phyloP scores from a whole-genome alignment of 257 asterid species.

The Primulina tabacum region DNA sequence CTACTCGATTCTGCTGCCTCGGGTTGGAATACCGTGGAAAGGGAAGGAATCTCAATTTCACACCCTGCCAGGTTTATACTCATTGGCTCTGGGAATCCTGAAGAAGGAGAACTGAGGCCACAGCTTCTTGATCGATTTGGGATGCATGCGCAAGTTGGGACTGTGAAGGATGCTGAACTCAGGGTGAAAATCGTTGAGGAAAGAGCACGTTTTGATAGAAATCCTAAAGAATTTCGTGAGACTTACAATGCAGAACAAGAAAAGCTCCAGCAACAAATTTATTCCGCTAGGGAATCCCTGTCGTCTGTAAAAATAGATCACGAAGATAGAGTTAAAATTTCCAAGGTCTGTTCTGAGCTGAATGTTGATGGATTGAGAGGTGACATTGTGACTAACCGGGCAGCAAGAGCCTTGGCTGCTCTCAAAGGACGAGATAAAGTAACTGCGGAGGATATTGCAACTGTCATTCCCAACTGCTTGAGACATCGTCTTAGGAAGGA shows the following conservation, averaged over 20 bases:
- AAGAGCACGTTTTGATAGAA: slow-evolving; percentile 72
- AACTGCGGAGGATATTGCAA: slow-evolving; percentile 72
- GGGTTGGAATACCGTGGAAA: slow-evolving; percentile 91
- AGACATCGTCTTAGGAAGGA: slow-evolving; percentile 92
- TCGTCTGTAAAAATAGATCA: slow-evolving; percentile 62
- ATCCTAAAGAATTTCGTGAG: slow-evolving; percentile 73
- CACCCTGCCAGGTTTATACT: slow-evolving; percentile 93
- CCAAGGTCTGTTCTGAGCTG: slow-evolving; percentile 80
- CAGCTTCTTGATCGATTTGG: slow-evolving; percentile 97
- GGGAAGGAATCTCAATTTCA: slow-evolving; percentile 91
- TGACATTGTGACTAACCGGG: slow-evolving; percentile 82
- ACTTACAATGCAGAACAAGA: slow-evolving; percentile 71
- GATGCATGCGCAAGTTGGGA: slow-evolving; percentile 95
- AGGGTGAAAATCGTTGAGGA: slow-evolving; percentile 96
- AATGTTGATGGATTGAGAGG: slow-evolving; percentile 94
- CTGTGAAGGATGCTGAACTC: slow-evolving; percentile 86
- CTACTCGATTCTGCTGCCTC: slow-evolving; percentile 90
- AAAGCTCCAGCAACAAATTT: slow-evolving; percentile 72
- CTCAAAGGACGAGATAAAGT: slow-evolving; percentile 81
- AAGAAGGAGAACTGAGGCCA: slow-evolving; percentile 95
- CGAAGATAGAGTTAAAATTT: slow-evolving; percentile 77
- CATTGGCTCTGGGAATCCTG: slow-evolving; percentile 89
- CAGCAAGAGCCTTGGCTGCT: slow-evolving; percentile 86
- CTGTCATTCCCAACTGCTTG: slow-evolving; percentile 87
- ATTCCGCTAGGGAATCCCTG: slow-evolving; percentile 56